Conservation (phyloP, 139 green algal species). For the Zygnema cylindricum region DNA sequence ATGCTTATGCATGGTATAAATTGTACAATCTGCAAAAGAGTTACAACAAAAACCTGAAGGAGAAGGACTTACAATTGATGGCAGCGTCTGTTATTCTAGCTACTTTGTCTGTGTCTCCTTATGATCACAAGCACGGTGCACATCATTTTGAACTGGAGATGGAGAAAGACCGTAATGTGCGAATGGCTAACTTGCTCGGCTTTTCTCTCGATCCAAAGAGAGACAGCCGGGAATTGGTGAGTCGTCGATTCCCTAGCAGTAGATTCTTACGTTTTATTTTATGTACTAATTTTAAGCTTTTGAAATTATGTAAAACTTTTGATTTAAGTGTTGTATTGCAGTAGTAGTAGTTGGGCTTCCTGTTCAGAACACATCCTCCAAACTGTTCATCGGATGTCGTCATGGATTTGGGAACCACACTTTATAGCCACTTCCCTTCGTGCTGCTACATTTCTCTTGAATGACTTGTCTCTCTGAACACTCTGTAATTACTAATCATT, state of each 20-base stretch:
- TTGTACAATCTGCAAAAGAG: slow-evolving; percentile 86
- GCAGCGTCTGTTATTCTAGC: slow-evolving; percentile 90
- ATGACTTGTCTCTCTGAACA: neutral
- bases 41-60: slow-evolving; percentile 86
- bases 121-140: slow-evolving; percentile 71
- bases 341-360: no score
- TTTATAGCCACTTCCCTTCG: no score
- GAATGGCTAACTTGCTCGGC: slow-evolving; percentile 93
- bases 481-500: neutral
- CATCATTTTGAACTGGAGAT: slow-evolving; percentile 67
- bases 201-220: slow-evolving; percentile 75
- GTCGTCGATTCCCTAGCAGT: no score
- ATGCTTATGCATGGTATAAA: slow-evolving; percentile 93
- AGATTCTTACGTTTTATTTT: no score
- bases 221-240: slow-evolving; percentile 63
- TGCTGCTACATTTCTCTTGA: no score
- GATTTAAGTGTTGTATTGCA: no score
- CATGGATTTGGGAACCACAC: no score
- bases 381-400: no score
- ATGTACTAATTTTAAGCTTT: no score
- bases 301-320: no score
- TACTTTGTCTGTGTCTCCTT: slow-evolving; percentile 89
- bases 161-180: slow-evolving; percentile 84
- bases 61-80: slow-evolving; percentile 75
- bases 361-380: no score